phyloP scores from a whole-genome alignment of 73 alveolate genomes.

The Paramecium caudatum region DNA sequence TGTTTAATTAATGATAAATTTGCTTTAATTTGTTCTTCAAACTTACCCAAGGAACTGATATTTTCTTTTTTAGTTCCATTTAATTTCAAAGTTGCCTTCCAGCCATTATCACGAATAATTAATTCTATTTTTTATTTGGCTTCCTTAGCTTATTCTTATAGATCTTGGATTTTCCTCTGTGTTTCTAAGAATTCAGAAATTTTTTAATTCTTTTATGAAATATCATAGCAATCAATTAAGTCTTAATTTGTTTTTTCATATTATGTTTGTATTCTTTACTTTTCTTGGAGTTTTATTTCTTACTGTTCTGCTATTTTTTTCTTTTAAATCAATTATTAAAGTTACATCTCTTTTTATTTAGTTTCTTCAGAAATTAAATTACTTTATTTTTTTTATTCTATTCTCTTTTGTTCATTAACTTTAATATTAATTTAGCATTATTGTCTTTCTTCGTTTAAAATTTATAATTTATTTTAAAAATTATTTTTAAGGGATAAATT shows the following conservation, averaged over 20 bases:
- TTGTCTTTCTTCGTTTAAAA: not conserved
- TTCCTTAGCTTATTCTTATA: not conserved
- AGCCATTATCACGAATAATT: constrained; percentile 36
- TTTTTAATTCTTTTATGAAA: constrained; percentile 3
- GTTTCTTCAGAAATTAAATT: not conserved
- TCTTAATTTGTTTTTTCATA: constrained; percentile 30
- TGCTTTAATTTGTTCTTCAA: constrained; percentile 5
- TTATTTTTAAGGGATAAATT: not conserved
- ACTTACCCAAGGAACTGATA: not conserved
- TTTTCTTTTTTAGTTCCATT: constrained; percentile 10
- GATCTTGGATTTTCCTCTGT: not conserved
- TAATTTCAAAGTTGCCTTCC: not conserved
- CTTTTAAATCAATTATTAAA: not conserved
- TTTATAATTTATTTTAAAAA: not conserved
- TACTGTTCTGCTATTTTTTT: not conserved
- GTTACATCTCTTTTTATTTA: not conserved
- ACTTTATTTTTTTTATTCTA: not conserved
- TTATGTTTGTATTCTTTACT: not conserved
- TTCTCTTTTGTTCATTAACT: not conserved
- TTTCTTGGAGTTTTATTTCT: not conserved
- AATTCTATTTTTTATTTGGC: not conserved
- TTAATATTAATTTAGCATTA: not conserved
- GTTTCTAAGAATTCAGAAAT: not conserved
- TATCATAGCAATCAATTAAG: constrained; percentile 25
- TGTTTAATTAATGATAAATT: not conserved